Evolutionary conservation across 805 yeast species (phyloP).

Genomic region (Metschnikowia arizonensis): DNA sequence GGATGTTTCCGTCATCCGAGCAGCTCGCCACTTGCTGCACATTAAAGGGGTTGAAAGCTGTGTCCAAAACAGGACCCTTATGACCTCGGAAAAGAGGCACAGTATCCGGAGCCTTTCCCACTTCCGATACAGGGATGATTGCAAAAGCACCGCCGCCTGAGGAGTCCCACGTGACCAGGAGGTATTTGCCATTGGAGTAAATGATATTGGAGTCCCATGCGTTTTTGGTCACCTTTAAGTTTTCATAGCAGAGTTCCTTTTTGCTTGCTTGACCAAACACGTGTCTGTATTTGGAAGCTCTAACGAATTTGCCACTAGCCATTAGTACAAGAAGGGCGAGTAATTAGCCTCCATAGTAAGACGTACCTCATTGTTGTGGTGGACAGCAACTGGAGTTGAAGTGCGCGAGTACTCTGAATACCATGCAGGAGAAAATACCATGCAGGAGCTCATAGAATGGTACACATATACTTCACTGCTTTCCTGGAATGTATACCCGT

Average conservation of each 20-base stretch:
- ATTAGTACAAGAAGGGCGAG: not conserved
- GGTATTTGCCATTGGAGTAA: conserved; percentile 78
- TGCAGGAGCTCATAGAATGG: no score
- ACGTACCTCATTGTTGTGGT: conserved; percentile 4
- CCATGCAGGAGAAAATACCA: no score
- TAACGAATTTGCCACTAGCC: conserved; percentile 76
- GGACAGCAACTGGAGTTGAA: not conserved
- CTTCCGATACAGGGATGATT: conserved; percentile 78
- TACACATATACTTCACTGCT: no score
- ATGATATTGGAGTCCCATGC: conserved; percentile 96
- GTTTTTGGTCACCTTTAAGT: conserved; percentile 74
- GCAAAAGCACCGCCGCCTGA: conserved; percentile 99
- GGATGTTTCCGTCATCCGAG: conserved; percentile 48
- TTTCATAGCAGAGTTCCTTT: conserved; percentile 69
- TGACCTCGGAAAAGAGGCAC: conserved; percentile 95
- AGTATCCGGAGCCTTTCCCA: conserved; percentile 89
- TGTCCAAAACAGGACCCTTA: conserved; percentile 90
- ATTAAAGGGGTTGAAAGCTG: conserved; percentile 92
- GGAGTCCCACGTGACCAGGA: conserved; percentile 88
- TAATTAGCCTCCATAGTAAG: not conserved
- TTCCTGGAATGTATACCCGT: no score
- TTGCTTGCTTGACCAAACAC: conserved; percentile 85
- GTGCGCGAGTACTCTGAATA: no score
- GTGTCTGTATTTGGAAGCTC: conserved; percentile 96
- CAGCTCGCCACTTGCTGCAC: conserved; percentile 43